Evolutionary conservation across 257 asterid genomes (phyloP), one percentile per base, ranked within the genome.

Genomic region (Solanum sejunctum): DNA sequence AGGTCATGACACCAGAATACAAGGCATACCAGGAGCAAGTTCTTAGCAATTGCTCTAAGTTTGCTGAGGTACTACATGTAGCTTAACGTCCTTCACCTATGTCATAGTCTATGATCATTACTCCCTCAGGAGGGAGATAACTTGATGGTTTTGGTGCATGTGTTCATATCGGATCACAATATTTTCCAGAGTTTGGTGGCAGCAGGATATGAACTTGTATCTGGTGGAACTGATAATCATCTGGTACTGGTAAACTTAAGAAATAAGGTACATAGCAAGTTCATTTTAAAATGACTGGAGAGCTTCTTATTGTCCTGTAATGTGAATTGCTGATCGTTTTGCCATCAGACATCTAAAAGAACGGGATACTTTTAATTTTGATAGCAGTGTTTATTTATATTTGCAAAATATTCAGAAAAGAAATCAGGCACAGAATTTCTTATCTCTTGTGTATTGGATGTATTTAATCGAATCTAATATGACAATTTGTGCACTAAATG

Each of bases 191-290:
- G 93, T 85, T 92, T 96, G 92, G 77, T 94, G 83, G 91, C 87
- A 87, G 86, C 39, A 80, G 98, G 97, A 82, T 95, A 96, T 87
- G 90, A 96, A 41, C 90, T 96, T 77, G 99, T 96, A 32, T 96
- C 99, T 87, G 99, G 98, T 57, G 99, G 99, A 87, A 96, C 99
- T 23, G 99, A 96, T 16, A 96, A 96, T 90, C 99, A 96, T 93
- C 95, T 96, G 8, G 98, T 96, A 57, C 87, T 96, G 89, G 98
- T 96, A 77, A 96, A 96, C 87, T 88, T 96, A 82, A 90, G 89
- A 91, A 85, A 93, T 83, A 93, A 93, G 98, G 98, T 94, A 90
- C 77, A 58, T 49, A 47, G 15, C 5, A 85, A 9, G 47, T 66
- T 83, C 49, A 49, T 41, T 16, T 12, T 28, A 16, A 12, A 13